Evolutionary conservation across 106 monocot species (phyloP).

Genomic region (Dendrobium huoshanense): DNA sequence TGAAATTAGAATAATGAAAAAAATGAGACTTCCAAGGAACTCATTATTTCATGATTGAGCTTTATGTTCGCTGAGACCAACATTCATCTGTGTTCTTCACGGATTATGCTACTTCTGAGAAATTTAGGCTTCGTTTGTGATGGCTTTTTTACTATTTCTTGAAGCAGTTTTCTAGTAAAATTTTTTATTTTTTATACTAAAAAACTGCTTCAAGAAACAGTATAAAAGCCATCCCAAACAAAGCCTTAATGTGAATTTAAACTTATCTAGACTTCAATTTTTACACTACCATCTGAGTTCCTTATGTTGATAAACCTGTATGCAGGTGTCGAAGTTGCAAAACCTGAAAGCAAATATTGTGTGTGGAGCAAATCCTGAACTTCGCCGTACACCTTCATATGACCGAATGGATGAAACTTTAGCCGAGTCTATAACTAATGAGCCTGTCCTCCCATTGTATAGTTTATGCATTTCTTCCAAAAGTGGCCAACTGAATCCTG

Average conservation of each 20-base stretch:
- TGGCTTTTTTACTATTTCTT: too few species aligned
- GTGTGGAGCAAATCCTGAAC: constrained; percentile 56
- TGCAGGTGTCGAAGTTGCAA: constrained; percentile 48
- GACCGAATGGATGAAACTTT: constrained; percentile 79
- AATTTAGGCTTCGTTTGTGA: neutral
- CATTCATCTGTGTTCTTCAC: neutral
- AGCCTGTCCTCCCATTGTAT: constrained; percentile 50
- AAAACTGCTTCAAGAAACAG: too few species aligned
- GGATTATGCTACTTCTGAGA: neutral
- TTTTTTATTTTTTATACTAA: too few species aligned
- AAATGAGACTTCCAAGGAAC: neutral
- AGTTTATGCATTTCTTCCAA: constrained; percentile 38
- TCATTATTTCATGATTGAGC: neutral
- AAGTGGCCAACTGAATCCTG: constrained; percentile 31
- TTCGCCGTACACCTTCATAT: constrained; percentile 70
- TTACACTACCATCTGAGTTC: neutral
- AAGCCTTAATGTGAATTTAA: neutral
- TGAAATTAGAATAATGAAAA: neutral
- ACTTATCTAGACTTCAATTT: neutral
- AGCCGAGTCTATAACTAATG: constrained; percentile 59
- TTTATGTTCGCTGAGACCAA: neutral
- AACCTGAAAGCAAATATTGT: constrained; percentile 36
- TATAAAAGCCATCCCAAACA: too few species aligned
- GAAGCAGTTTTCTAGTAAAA: too few species aligned
- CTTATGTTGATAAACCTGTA: neutral